These are phyloP conservation scores for Magnaporthiopsis incrustans DNA, from an alignment of 2,329 filamentous ascomycete genomes.

Conservation along the genomic window DNA sequence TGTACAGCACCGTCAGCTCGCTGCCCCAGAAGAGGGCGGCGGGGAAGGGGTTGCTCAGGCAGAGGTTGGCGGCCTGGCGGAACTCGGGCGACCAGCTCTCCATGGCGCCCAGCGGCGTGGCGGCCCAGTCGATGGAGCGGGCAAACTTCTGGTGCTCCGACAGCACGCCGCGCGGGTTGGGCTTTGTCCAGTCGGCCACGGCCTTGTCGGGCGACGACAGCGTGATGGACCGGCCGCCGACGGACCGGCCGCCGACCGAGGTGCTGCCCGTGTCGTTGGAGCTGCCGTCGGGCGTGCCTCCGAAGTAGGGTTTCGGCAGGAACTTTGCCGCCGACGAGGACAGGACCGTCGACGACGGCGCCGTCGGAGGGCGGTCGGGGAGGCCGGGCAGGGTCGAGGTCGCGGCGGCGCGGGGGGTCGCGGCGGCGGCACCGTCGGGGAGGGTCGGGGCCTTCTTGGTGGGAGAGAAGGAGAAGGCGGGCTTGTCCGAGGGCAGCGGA, in stretches of 20 bases:
- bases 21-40: slow-evolving; percentile 53
- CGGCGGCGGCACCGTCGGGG: too few relatives aligned
- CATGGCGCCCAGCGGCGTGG: slow-evolving; percentile 35
- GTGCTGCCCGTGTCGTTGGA: slow-evolving; percentile 21
- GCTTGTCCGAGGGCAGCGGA: too few relatives aligned
- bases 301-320: too few relatives aligned
- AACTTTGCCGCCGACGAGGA: slow-evolving; percentile 7
- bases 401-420: too few relatives aligned
- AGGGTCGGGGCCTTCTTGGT: too few relatives aligned
- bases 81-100: slow-evolving; percentile 34
- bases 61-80: slow-evolving; percentile 30
- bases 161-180: slow-evolving; percentile 21
- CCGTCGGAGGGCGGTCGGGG: too few relatives aligned
- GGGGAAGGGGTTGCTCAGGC: slow-evolving; percentile 31
- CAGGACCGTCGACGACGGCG: too few relatives aligned
- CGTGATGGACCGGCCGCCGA: slow-evolving; percentile 16
- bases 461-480: too few relatives aligned
- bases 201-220: slow-evolving; percentile 24
- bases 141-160: slow-evolving; percentile 22
- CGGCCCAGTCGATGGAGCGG: slow-evolving; percentile 31
- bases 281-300: slow-evolving; percentile 13
- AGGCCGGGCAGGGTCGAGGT: too few relatives aligned
- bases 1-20: slow-evolving; percentile 55
- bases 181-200: slow-evolving; percentile 26
- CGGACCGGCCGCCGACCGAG: slow-evolving; percentile 14